Evolutionary conservation across 192 early-diverging fungal genomes (phyloP), one percentile per base, ranked within the genome.

Genomic region (Borealophlyctis nickersoniae): DNA sequence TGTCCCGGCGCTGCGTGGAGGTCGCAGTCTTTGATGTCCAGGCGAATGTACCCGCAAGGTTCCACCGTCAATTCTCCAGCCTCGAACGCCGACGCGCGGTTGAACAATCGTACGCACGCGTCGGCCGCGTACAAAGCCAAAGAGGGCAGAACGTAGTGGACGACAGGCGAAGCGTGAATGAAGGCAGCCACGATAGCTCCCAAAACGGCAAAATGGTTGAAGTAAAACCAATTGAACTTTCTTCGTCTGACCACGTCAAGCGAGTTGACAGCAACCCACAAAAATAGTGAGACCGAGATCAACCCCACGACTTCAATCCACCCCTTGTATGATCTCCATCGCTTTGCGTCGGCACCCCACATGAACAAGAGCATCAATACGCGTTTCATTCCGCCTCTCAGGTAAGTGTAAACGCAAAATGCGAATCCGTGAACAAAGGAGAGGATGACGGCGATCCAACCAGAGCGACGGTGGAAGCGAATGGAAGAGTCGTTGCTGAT

Each of bases 11-110:
- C n/a, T 16, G 58, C 56, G 7, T 35, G 11, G 16, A 52, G 19
- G 22, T 59, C 33, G 29, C 66, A 67, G 58, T 60, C 66, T 26
- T 7, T 49, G 34, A 67, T 67, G 33, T 67, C 66, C 36, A 67
- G 14, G 14, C 66, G 35, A 16, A 67, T 19, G 58, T 67, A 67
- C 3, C 66, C 66, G 49, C 58, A 60, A 3, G 13, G 29, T 24
- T 67, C 66, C 28, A 52, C 36, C 31, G 4, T 26, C 48, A 60
- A 19, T n/a, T 31, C 14, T 7, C n/a, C 39, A n/a, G 58, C 29
- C 13, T 31, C 49, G 33, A 59, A 60, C 36, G 36, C 28, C 24
- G 16, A 29, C n/a, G 56, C 13, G n/a, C 49, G 36, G 26, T 60
- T 67, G 22, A 26, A 59, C 7, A 49, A 27, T 3, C 66, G 36